A percentile compares a stretch with the other conserved stretches of the same genome.
Evolutionary conservation across 2,329 filamentous ascomycete genomes (phyloP).

Genomic region (Fusarium metavorans): DNA sequence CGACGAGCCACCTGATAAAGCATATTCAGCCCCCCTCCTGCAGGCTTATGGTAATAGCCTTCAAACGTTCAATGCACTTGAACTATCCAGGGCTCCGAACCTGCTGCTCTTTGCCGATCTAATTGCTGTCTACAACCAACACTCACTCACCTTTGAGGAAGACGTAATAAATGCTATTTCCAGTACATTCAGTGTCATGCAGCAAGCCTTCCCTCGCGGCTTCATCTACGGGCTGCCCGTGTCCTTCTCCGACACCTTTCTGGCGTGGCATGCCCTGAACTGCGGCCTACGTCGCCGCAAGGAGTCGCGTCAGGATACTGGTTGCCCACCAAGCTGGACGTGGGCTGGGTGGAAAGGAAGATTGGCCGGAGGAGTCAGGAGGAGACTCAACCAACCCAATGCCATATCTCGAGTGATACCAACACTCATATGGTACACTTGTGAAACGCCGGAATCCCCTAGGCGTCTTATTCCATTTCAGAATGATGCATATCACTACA

Average conservation of each 20-base stretch:
- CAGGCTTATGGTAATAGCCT: background rate
- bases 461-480: slow-evolving; percentile 1
- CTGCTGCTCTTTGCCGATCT: slow-evolving; percentile 7
- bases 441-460: background rate
- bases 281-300: background rate
- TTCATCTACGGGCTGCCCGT: slow-evolving; percentile 7
- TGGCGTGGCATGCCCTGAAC: background rate
- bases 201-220: slow-evolving; percentile 3
- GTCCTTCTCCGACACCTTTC: slow-evolving; percentile 6
- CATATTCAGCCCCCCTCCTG: background rate
- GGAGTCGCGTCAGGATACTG: background rate
- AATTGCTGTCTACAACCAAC: background rate
- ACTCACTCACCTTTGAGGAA: slow-evolving; percentile 4
- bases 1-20: background rate
- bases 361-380: background rate
- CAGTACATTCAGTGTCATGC: slow-evolving; percentile 8
- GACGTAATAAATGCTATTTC: slow-evolving; percentile 7
- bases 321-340: slow-evolving; percentile 2
- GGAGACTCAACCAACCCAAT: background rate
- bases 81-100: slow-evolving; percentile 3
- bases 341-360: slow-evolving; percentile 11
- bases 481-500: slow-evolving; percentile 21
- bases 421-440: slow-evolving; percentile 12
- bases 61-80: background rate
- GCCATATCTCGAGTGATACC: slow-evolving; percentile 5